Conservation (phyloP, 1,284 basidiomycete genomes). For the Ceratorhiza oryzae-sativae region DNA sequence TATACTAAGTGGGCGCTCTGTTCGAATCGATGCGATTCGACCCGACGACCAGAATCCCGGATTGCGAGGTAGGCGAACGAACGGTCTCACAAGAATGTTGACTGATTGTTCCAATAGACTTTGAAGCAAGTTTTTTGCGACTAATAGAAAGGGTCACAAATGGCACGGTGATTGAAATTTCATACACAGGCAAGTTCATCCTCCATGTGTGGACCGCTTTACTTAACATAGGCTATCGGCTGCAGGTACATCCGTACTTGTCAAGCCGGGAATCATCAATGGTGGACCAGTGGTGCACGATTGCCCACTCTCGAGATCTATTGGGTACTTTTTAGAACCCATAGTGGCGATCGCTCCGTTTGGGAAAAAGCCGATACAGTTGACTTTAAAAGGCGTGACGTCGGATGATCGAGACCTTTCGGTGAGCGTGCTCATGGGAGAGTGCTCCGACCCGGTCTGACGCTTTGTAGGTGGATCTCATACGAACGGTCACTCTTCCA, state of each 20-base stretch:
- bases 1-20: constrained; percentile 84
- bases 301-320: constrained; percentile 83
- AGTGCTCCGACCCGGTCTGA: too few species aligned
- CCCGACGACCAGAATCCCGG: constrained; percentile 94
- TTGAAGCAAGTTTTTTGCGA: constrained; percentile 90
- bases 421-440: constrained; percentile 56
- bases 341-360: constrained; percentile 92
- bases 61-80: constrained; percentile 68
- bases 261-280: constrained; percentile 91
- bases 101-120: constrained; percentile 63
- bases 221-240: not conserved
- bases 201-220: not conserved
- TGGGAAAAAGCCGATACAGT: constrained; percentile 83
- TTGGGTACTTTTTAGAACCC: constrained; percentile 96
- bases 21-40: constrained; percentile 89
- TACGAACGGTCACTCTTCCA: constrained; percentile 92
- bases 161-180: constrained; percentile 95
- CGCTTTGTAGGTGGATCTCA: constrained; percentile 77
- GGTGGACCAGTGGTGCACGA: constrained; percentile 87
- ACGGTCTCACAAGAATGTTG: not conserved
- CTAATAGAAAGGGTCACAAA: constrained; percentile 94
- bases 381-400: constrained; percentile 89
- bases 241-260: constrained; percentile 85
- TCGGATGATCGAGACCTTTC: constrained; percentile 89
- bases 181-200: constrained; percentile 77